Evolutionary conservation across 306 rosid genomes (phyloP).

Genomic region (Senna tora): DNA sequence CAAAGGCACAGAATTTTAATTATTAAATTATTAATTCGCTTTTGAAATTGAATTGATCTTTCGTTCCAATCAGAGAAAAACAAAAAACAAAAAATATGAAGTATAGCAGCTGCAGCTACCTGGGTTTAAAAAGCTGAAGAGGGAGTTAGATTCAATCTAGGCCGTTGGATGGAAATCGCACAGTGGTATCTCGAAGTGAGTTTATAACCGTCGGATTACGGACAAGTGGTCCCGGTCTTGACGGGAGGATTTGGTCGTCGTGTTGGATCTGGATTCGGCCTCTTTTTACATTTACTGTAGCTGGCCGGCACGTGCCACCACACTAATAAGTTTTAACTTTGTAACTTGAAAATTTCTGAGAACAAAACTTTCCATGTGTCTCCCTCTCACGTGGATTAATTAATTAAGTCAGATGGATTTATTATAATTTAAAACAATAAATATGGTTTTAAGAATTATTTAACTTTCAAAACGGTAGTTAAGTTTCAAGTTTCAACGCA

Average conservation of each 20-base stretch:
- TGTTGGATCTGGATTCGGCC: slow-evolving; percentile 44
- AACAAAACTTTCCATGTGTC: slow-evolving; percentile 23
- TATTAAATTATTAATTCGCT: neutral
- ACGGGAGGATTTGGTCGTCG: slow-evolving; percentile 51
- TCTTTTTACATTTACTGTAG: slow-evolving; percentile 42
- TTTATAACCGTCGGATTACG: slow-evolving; percentile 35
- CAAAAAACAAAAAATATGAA: neutral
- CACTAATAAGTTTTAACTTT: neutral
- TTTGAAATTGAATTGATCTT: slow-evolving; percentile 12
- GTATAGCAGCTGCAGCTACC: neutral
- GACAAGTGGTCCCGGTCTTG: slow-evolving; percentile 32
- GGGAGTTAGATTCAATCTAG: slow-evolving; percentile 39
- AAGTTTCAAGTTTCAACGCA: too few relatives aligned
- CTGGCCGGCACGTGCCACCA: slow-evolving; percentile 65
- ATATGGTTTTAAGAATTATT: too few relatives aligned
- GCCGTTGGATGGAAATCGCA: slow-evolving; percentile 43
- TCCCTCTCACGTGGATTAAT: slow-evolving; percentile 29
- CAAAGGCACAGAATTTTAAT: slow-evolving; percentile 1
- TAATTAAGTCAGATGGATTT: too few relatives aligned
- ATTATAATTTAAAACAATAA: too few relatives aligned
- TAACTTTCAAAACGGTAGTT: too few relatives aligned
- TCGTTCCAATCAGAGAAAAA: neutral
- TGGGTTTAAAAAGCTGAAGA: slow-evolving; percentile 9
- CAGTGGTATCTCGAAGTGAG: neutral
- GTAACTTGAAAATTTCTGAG: neutral